phyloP scores from a whole-genome alignment of 768 basidiomycete genomes.

The Galerina marginata region DNA sequence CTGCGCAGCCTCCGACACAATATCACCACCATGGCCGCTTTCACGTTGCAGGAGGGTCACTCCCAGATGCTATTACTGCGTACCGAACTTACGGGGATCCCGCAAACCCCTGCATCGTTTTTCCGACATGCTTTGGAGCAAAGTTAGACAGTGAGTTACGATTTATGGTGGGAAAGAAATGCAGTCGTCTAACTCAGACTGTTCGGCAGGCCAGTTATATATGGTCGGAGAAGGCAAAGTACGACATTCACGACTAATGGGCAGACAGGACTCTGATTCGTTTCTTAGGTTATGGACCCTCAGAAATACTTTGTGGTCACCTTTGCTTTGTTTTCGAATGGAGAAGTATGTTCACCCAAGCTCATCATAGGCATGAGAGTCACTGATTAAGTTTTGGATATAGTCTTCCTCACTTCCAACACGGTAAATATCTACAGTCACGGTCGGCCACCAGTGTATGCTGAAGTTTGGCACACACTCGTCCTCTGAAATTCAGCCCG shows the following conservation, averaged over 20 bases:
- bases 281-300: constrained; percentile 51
- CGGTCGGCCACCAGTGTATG: background rate
- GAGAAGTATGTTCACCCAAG: constrained; percentile 47
- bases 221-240: constrained; percentile 59
- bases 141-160: constrained; percentile 51
- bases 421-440: constrained; percentile 40
- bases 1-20: constrained; percentile 34
- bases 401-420: constrained; percentile 67
- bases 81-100: constrained; percentile 60
- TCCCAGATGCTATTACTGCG: constrained; percentile 63
- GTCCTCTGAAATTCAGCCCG: constrained; percentile 39
- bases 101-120: constrained; percentile 59
- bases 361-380: background rate
- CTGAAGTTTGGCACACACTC: background rate
- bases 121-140: constrained; percentile 61
- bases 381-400: constrained; percentile 1
- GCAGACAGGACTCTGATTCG: background rate
- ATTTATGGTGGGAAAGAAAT: background rate
- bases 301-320: constrained; percentile 59
- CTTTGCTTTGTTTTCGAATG: constrained; percentile 62
- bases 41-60: constrained; percentile 52
- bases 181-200: background rate
- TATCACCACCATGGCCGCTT: constrained; percentile 63
- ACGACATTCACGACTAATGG: background rate
- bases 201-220: constrained; percentile 46